phyloP scores from a whole-genome alignment of 2,329 filamentous ascomycete genomes.

The Aspergillus puulaauensis region DNA sequence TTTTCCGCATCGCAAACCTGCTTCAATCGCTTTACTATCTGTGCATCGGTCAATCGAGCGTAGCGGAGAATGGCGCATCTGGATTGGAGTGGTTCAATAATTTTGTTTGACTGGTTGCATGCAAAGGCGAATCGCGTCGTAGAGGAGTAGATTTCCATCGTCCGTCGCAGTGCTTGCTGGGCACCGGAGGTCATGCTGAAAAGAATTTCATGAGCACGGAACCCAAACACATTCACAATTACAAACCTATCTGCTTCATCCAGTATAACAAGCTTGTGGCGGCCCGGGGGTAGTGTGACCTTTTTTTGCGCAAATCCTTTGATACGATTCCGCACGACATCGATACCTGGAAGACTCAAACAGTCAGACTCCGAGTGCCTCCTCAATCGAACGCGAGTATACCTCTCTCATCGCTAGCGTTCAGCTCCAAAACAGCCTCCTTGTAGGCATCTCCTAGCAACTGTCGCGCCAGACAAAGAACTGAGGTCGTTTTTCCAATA shows the following conservation, averaged over 20 bases:
- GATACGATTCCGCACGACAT: constrained; percentile 94
- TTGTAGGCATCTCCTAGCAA: constrained; percentile 92
- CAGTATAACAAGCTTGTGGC: constrained; percentile 95
- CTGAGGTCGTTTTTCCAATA: constrained; percentile 96
- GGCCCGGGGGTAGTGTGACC: constrained; percentile 84
- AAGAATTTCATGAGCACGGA: neutral
- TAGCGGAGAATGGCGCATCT: constrained; percentile 95
- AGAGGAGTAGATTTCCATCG: constrained; percentile 98
- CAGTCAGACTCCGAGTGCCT: neutral
- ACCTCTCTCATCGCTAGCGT: constrained; percentile 93
- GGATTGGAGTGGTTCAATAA: constrained; percentile 97
- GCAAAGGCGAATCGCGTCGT: constrained; percentile 97
- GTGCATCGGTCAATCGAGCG: constrained; percentile 84
- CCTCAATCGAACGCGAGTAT: neutral
- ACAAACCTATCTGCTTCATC: constrained; percentile 84
- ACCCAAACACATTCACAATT: neutral
- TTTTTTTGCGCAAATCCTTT: constrained; percentile 99
- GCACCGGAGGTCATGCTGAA: constrained; percentile 87
- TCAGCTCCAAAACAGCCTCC: constrained; percentile 93
- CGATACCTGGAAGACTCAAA: constrained; percentile 64
- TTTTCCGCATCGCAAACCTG: constrained; percentile 93
- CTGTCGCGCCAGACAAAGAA: constrained; percentile 88
- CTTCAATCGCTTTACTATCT: constrained; percentile 85
- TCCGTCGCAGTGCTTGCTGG: constrained; percentile 89
- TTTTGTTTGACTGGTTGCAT: constrained; percentile 98